A percentile compares a stretch with the other conserved stretches of the same genome.
Conservation (phyloP, 768 basidiomycete species). For the Kwoniella shandongensis region DNA sequence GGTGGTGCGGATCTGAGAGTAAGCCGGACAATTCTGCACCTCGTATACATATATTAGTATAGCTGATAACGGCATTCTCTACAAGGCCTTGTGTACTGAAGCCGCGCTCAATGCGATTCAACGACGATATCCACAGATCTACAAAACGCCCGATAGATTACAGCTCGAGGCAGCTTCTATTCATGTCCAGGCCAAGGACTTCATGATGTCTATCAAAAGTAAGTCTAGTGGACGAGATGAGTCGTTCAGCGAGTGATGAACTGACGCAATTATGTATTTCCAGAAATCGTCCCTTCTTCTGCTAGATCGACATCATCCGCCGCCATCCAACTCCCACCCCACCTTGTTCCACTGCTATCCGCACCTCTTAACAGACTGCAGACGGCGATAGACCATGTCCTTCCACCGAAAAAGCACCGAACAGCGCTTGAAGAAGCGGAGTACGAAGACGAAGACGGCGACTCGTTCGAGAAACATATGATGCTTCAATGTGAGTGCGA, state of each 20-base stretch:
- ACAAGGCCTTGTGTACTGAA: slow-evolving; percentile 89
- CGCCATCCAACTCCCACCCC: slow-evolving; percentile 78
- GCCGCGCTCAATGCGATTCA: slow-evolving; percentile 95
- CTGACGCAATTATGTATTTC: not conserved
- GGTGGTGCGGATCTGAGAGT: slow-evolving; percentile 96
- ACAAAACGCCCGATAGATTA: slow-evolving; percentile 82
- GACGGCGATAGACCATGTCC: slow-evolving; percentile 65
- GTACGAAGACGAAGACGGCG: slow-evolving; percentile 77
- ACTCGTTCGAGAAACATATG: slow-evolving; percentile 84
- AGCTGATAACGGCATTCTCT: not conserved
- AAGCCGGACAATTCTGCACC: slow-evolving; percentile 50
- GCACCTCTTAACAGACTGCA: slow-evolving; percentile 71
- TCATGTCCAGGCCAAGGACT: slow-evolving; percentile 78
- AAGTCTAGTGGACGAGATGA: slow-evolving; percentile 42
- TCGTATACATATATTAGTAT: not conserved
- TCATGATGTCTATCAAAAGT: slow-evolving; percentile 98
- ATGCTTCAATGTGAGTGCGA: slow-evolving; percentile 71
- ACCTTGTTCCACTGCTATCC: slow-evolving; percentile 75
- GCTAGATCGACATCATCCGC: slow-evolving; percentile 84
- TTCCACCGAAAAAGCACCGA: slow-evolving; percentile 77
- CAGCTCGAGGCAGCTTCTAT: slow-evolving; percentile 83
- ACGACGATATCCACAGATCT: slow-evolving; percentile 93
- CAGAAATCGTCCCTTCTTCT: slow-evolving; percentile 92
- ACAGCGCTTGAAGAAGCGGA: slow-evolving; percentile 92
- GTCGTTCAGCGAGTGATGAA: not conserved